Percentiles rank a stretch among this genome's conserved stretches.
phyloP scores from a whole-genome alignment of 257 asterid species.

The Salvia rosmarinus region DNA sequence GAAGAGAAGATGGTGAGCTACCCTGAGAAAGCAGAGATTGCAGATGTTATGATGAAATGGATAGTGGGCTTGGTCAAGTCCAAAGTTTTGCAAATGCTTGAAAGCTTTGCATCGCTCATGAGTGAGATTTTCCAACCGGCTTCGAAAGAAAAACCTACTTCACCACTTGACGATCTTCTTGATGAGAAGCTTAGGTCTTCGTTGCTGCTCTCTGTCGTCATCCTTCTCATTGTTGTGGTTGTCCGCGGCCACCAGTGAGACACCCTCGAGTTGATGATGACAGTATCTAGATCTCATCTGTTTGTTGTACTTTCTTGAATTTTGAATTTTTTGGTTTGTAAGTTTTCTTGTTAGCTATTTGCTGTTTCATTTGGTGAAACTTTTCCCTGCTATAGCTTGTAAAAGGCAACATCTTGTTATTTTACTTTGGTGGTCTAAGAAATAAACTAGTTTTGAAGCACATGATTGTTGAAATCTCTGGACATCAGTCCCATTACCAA shows the following conservation, averaged over 20 bases:
- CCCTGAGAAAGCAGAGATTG: constrained; percentile 33
- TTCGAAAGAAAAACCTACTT: constrained; percentile 45
- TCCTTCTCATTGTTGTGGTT: constrained; percentile 54
- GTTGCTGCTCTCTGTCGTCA: constrained; percentile 50
- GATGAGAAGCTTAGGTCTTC: constrained; percentile 62
- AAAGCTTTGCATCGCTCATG: constrained; percentile 41
- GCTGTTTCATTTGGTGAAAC: no score
- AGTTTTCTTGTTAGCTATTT: no score
- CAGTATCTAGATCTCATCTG: no score
- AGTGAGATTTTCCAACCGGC: constrained; percentile 42
- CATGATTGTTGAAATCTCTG: no score
- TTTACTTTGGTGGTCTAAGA: no score
- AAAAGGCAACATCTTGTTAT: no score
- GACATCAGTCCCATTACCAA: no score
- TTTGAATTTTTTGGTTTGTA: no score
- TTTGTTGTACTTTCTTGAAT: no score
- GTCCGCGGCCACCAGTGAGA: constrained; percentile 37
- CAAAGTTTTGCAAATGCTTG: constrained; percentile 46
- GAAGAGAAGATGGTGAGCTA: constrained; percentile 32
- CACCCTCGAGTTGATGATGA: no score
- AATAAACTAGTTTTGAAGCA: no score
- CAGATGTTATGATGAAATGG: constrained; percentile 48
- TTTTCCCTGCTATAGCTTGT: no score
- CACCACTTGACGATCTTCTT: constrained; percentile 50
- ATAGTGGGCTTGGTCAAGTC: constrained; percentile 44